Conservation (phyloP, 805 yeast species). For the Vanderwaltozyma tropicalis region DNA sequence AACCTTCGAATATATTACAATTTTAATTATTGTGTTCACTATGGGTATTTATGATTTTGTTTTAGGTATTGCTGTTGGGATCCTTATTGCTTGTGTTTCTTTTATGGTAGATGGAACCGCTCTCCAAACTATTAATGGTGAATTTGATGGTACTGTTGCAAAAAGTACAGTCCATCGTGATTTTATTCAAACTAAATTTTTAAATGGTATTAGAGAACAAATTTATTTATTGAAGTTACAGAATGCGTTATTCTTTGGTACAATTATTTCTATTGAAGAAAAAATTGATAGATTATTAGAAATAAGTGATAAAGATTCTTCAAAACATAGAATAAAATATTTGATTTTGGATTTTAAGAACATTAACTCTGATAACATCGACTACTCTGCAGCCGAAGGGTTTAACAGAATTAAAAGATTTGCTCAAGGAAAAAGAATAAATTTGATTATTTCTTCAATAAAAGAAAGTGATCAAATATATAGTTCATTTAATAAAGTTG, state of each 20-base stretch:
- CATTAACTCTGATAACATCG: slow-evolving; percentile 60
- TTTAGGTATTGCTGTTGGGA: slow-evolving; percentile 82
- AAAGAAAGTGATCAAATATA: slow-evolving; percentile 54
- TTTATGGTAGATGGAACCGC: slow-evolving; percentile 89
- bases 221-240: slow-evolving; percentile 78
- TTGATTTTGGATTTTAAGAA: slow-evolving; percentile 76
- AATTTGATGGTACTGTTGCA: slow-evolving; percentile 80
- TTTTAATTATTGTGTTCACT: slow-evolving; percentile 73
- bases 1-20: slow-evolving; percentile 72
- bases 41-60: slow-evolving; percentile 97
- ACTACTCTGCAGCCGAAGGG: slow-evolving; percentile 94
- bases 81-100: slow-evolving; percentile 83
- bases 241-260: slow-evolving; percentile 88
- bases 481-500: slow-evolving; percentile 70
- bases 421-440: slow-evolving; percentile 56
- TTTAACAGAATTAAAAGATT: slow-evolving; percentile 78
- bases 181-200: slow-evolving; percentile 75
- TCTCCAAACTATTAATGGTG: slow-evolving; percentile 68
- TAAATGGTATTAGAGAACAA: slow-evolving; percentile 80
- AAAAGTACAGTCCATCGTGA: slow-evolving; percentile 88
- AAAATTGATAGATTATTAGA: slow-evolving; percentile 59
- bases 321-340: slow-evolving; percentile 58
- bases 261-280: slow-evolving; percentile 83
- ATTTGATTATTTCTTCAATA: slow-evolving; percentile 70
- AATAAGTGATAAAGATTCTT: slow-evolving; percentile 29